phyloP scores from a whole-genome alignment of 306 rosid genomes.

The Quercus rubra region DNA sequence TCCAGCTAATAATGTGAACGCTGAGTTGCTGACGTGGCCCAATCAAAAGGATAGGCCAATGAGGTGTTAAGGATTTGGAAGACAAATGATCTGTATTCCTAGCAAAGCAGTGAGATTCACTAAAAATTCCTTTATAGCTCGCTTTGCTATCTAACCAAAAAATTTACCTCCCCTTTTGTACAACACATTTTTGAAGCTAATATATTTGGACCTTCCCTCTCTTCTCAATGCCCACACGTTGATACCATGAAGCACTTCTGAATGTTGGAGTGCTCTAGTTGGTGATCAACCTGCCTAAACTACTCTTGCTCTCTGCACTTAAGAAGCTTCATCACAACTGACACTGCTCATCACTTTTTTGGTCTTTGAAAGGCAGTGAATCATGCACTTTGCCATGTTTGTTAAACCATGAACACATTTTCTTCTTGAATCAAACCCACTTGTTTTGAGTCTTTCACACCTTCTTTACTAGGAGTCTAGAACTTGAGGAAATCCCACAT shows the following conservation, averaged over 20 bases:
- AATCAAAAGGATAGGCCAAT: constrained; percentile 8
- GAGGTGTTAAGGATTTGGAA: constrained; percentile 30
- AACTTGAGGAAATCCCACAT: background rate
- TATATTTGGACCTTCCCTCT: constrained; percentile 18
- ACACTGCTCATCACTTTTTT: constrained; percentile 28
- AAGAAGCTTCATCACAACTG: constrained; percentile 6
- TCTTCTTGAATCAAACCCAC: background rate
- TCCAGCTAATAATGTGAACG: constrained; percentile 4
- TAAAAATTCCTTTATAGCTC: constrained; percentile 26
- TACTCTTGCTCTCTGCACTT: background rate
- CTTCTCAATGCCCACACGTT: constrained; percentile 13
- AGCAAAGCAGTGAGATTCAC: constrained; percentile 35
- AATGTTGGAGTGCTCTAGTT: background rate
- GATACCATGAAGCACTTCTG: background rate
- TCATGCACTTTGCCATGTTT: constrained; percentile 23
- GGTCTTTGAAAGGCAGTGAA: constrained; percentile 25
- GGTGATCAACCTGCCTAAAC: background rate
- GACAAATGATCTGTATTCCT: constrained; percentile 1
- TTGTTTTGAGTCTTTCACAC: constrained; percentile 18
- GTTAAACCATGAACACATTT: constrained; percentile 22
- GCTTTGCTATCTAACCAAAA: constrained; percentile 26
- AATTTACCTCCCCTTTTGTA: constrained; percentile 20
- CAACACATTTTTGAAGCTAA: constrained; percentile 11
- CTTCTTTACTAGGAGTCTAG: background rate
- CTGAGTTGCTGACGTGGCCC: constrained; percentile 24